Percentiles rank a stretch among this genome's conserved stretches.
Conservation (phyloP, 441 rosid species). For the Croton laevigatus region DNA sequence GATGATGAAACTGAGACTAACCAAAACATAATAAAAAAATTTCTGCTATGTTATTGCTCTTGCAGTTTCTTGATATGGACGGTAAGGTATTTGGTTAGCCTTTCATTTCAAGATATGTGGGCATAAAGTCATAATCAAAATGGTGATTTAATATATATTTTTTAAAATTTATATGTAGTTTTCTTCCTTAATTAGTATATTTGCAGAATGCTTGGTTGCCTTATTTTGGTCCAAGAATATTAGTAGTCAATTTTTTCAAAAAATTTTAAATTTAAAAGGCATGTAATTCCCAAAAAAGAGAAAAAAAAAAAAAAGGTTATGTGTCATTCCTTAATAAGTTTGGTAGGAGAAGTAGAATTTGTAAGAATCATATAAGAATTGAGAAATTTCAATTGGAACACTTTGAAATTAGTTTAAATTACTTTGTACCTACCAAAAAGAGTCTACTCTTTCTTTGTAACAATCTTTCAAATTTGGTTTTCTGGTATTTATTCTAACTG, state of each 20-base stretch:
- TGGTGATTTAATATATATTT: constrained; percentile 6
- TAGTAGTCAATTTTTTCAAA: not conserved
- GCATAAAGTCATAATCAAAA: constrained; percentile 10
- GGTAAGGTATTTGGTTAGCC: not conserved
- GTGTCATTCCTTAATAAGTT: not conserved
- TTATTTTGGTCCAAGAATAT: not conserved
- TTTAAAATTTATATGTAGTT: not conserved
- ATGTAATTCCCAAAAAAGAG: no score
- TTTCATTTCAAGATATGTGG: constrained; percentile 4
- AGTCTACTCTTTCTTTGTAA: not conserved
- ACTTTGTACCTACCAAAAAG: not conserved
- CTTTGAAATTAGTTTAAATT: not conserved
- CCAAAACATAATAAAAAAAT: not conserved
- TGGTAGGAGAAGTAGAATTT: not conserved
- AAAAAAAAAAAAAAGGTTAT: no score
- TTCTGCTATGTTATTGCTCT: not conserved
- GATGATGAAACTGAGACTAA: no score
- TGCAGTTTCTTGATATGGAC: constrained; percentile 5
- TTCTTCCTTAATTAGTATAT: not conserved
- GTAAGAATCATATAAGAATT: not conserved
- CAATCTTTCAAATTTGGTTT: not conserved
- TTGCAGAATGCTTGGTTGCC: not conserved
- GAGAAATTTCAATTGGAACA: not conserved
- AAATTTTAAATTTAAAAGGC: no score
- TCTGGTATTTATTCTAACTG: not conserved